These are phyloP conservation scores for Medicago lupulina DNA, from an alignment of 306 rosid species.

Conservation along the genomic window DNA sequence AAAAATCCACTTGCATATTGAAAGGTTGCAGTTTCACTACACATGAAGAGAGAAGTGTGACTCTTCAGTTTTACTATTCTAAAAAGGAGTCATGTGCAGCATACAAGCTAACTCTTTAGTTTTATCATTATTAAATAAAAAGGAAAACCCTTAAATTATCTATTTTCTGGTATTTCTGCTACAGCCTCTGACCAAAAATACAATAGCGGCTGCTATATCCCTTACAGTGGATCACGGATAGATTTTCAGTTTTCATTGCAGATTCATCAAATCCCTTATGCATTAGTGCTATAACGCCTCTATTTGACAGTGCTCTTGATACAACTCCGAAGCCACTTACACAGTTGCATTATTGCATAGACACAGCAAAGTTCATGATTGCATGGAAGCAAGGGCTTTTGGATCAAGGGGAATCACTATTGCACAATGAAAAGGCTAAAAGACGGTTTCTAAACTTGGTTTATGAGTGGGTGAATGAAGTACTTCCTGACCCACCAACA, in stretches of 20 bases:
- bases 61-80: constrained; percentile 6
- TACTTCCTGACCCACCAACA: neutral
- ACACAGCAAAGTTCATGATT: neutral
- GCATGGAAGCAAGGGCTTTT: constrained; percentile 2
- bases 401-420: neutral
- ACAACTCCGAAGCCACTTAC: constrained; percentile 2
- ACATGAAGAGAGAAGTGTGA: no score
- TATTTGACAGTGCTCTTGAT: neutral
- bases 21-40: neutral
- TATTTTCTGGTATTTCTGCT: neutral
- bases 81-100: constrained; percentile 1
- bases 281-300: neutral
- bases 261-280: neutral
- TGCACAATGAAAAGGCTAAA: neutral
- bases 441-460: constrained; percentile 1
- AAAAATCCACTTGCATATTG: neutral
- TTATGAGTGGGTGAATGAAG: neutral
- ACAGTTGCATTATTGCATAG: neutral
- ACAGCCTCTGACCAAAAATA: neutral
- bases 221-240: neutral
- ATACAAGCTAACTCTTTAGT: neutral
- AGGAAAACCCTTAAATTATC: neutral
- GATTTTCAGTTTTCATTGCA: neutral
- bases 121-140: neutral
- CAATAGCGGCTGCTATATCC: neutral